phyloP scores from a whole-genome alignment of 257 asterid species.

The Prunella vulgaris region DNA sequence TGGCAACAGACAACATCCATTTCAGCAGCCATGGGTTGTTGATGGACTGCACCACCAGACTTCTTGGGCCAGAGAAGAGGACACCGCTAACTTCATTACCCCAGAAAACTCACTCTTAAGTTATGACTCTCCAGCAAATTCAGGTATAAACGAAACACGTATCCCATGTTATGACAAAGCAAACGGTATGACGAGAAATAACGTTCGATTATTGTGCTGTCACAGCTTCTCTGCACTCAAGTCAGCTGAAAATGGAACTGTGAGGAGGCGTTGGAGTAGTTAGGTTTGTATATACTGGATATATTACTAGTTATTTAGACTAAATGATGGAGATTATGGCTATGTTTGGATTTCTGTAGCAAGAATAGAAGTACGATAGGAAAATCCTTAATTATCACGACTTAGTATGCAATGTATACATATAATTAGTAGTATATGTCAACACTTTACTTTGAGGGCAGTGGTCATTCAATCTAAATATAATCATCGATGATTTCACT shows the following conservation, averaged over 20 bases:
- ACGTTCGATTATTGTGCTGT: neutral
- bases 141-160: constrained; percentile 34
- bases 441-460: constrained; percentile 20
- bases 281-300: constrained; percentile 52
- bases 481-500: constrained; percentile 4
- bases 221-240: constrained; percentile 51
- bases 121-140: constrained; percentile 65
- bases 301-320: constrained; percentile 34
- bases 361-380: neutral
- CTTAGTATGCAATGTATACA: neutral
- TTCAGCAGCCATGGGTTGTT: constrained; percentile 54
- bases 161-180: neutral
- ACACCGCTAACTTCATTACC: constrained; percentile 48
- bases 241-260: constrained; percentile 73
- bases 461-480: constrained; percentile 21
- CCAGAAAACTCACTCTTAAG: constrained; percentile 59
- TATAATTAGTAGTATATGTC: constrained; percentile 2
- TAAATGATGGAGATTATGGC: constrained; percentile 21
- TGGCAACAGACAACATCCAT: constrained; percentile 54
- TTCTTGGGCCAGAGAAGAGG: constrained; percentile 49
- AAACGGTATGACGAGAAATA: neutral
- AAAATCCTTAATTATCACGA: neutral
- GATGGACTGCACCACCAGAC: constrained; percentile 55
- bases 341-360: neutral
- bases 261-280: constrained; percentile 35